Evolutionary conservation across 768 basidiomycete genomes (phyloP).

Genomic region (Trametes punicea): DNA sequence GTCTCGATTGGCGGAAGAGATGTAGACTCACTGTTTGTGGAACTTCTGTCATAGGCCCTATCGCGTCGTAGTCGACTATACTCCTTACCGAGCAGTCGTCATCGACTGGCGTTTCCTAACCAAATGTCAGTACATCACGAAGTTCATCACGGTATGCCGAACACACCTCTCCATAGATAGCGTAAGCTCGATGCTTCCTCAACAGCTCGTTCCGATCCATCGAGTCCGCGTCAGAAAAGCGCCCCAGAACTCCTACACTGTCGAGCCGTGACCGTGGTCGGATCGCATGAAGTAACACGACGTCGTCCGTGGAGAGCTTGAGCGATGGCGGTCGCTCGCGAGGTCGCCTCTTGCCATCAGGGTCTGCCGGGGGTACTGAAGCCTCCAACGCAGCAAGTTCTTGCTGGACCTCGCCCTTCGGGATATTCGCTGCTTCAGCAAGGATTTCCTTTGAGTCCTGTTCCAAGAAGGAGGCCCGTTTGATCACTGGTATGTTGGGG

Average conservation of each 20-base stretch:
- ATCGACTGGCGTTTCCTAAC: conserved; percentile 7
- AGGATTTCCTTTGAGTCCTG: conserved; percentile 14
- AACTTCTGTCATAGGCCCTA: conserved; percentile 5
- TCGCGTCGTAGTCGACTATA: conserved; percentile 13
- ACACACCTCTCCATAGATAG: conserved; percentile 12
- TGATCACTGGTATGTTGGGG: neutral
- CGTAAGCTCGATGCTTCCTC: conserved; percentile 14
- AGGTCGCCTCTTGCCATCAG: neutral
- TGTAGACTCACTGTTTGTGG: neutral
- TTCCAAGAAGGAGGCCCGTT: conserved; percentile 15
- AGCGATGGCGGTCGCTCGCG: conserved; percentile 15
- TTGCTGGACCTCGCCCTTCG: conserved; percentile 1
- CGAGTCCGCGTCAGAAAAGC: conserved; percentile 5
- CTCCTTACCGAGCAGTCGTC: conserved; percentile 20
- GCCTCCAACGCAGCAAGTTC: conserved; percentile 11
- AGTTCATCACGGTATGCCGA: neutral
- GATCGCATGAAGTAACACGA: conserved; percentile 12
- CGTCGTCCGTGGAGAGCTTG: conserved; percentile 15
- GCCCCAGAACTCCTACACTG: conserved; percentile 1
- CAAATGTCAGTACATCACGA: neutral
- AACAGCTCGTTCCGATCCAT: neutral
- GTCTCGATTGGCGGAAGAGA: neutral
- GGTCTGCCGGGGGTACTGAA: neutral
- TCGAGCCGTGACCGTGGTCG: conserved; percentile 8
- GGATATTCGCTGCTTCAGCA: conserved; percentile 1